Conservation (phyloP, 331 rosid genomes). For the Prunus yedoensis region DNA sequence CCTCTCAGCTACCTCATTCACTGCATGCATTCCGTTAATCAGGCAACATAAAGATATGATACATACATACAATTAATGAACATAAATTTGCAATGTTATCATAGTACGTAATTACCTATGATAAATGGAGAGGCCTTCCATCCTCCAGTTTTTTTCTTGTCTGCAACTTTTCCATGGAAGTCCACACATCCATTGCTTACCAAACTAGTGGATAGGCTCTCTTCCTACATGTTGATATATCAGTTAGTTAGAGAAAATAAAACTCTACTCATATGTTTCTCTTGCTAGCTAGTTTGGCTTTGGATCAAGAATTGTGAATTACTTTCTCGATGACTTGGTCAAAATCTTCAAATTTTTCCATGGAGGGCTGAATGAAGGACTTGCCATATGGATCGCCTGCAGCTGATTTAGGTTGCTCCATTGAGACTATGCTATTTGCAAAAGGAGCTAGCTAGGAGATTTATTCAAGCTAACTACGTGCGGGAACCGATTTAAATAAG, state of each 20-base stretch:
- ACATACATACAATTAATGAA: no score
- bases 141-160: constrained; percentile 52
- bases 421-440: not conserved
- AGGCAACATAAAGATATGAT: not conserved
- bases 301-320: not conserved
- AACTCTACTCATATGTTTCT: no score
- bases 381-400: constrained; percentile 6
- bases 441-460: not conserved
- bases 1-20: constrained; percentile 57
- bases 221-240: constrained; percentile 23
- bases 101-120: constrained; percentile 23
- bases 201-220: constrained; percentile 15
- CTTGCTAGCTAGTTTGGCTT: no score
- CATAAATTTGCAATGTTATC: no score
- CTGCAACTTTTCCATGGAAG: constrained; percentile 40
- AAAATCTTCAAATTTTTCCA: constrained; percentile 19
- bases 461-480: not conserved
- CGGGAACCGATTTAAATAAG: not conserved
- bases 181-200: constrained; percentile 50
- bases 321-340: constrained; percentile 15
- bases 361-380: constrained; percentile 31
- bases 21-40: constrained; percentile 14
- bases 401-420: constrained; percentile 16
- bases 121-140: constrained; percentile 67
- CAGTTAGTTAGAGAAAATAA: not conserved